Evolutionary conservation across 768 basidiomycete genomes (phyloP).

Genomic region (Hortiboletus campestris): DNA sequence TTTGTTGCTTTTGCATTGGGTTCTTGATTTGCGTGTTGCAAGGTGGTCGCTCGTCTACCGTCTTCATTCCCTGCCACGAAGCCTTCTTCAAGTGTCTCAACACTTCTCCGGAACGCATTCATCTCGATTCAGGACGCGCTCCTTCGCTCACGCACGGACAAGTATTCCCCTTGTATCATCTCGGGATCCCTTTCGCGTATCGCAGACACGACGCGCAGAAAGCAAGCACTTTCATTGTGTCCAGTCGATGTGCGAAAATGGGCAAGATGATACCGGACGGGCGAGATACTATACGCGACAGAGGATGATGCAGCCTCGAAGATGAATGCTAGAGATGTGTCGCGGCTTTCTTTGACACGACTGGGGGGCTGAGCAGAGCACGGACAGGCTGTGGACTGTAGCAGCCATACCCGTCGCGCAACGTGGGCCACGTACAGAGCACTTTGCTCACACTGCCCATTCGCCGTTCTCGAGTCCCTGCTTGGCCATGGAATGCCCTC

Average conservation of each 20-base stretch:
- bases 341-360: constrained; percentile 37
- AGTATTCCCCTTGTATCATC: constrained; percentile 46
- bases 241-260: constrained; percentile 25
- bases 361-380: constrained; percentile 38
- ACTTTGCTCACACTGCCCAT: constrained; percentile 27
- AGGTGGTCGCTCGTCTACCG: constrained; percentile 18
- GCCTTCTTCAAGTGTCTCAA: constrained; percentile 33
- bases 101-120: constrained; percentile 55
- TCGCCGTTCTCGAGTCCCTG: constrained; percentile 24
- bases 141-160: constrained; percentile 36
- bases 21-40: constrained; percentile 10
- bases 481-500: constrained; percentile 2
- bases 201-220: constrained; percentile 23
- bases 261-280: constrained; percentile 53
- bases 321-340: constrained; percentile 46
- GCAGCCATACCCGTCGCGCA: constrained; percentile 1
- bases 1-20: constrained; percentile 1
- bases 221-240: constrained; percentile 24
- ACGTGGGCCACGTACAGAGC: constrained; percentile 39
- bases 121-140: constrained; percentile 20
- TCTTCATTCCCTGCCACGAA: constrained; percentile 40
- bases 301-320: constrained; percentile 6
- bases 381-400: constrained; percentile 32
- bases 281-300: constrained; percentile 34
- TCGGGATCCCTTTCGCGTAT: constrained; percentile 47